These are phyloP conservation scores for Globisporangium paroecandrum DNA, from an alignment of 352 stramenopile species.

Conservation along the genomic window DNA sequence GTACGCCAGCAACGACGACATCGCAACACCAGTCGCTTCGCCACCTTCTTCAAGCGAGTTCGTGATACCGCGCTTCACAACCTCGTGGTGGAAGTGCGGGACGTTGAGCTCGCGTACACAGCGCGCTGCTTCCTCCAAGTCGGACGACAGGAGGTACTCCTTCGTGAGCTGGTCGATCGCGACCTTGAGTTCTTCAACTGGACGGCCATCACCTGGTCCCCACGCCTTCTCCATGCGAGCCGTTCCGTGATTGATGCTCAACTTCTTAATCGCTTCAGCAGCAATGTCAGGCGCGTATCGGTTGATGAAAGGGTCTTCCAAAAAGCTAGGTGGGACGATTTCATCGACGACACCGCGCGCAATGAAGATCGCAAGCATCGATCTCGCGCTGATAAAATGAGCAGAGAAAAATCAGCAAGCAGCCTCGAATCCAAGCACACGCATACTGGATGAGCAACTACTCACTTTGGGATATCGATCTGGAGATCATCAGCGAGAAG, in stretches of 20 bases:
- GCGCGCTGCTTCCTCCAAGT: constrained; percentile 93
- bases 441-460: neutral
- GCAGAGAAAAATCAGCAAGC: neutral
- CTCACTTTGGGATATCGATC: constrained; percentile 92
- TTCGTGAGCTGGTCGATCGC: constrained; percentile 95
- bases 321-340: constrained; percentile 96
- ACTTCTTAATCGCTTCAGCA: constrained; percentile 93
- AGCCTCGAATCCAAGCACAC: neutral
- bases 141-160: constrained; percentile 94
- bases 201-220: constrained; percentile 93
- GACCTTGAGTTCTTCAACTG: constrained; percentile 91
- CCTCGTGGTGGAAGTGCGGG: constrained; percentile 96
- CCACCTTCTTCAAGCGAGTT: constrained; percentile 54
- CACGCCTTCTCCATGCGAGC: constrained; percentile 96
- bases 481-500: constrained; percentile 95
- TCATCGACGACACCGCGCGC: constrained; percentile 98
- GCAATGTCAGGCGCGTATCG: constrained; percentile 94
- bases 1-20: constrained; percentile 77
- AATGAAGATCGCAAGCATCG: constrained; percentile 95
- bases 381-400: constrained; percentile 48
- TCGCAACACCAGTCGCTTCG: constrained; percentile 42
- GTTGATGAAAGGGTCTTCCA: constrained; percentile 95
- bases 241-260: constrained; percentile 96
- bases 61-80: constrained; percentile 84
- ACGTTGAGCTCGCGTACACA: constrained; percentile 94